Percentiles rank a stretch among this genome's conserved stretches.
These are phyloP conservation scores for Xylariales sp. DNA, from an alignment of 2,329 filamentous ascomycete species.

Conservation along the genomic window DNA sequence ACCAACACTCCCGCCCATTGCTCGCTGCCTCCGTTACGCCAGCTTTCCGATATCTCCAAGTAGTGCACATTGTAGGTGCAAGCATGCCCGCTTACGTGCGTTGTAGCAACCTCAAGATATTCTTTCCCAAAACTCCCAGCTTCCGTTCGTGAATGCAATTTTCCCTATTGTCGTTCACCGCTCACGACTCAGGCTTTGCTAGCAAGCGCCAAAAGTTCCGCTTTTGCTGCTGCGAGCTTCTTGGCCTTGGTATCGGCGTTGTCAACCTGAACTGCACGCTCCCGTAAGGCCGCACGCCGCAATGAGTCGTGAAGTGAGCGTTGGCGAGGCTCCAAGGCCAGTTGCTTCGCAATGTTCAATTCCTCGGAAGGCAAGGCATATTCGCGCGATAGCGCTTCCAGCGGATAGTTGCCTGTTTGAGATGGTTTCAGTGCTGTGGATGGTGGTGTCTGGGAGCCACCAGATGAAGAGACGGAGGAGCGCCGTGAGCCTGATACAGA, in stretches of 20 bases:
- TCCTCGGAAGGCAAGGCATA: slow-evolving; percentile 18
- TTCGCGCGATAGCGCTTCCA: slow-evolving; percentile 20
- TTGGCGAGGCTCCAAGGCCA: slow-evolving; percentile 22
- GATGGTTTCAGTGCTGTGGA: slow-evolving; percentile 7
- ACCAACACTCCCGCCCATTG: no score
- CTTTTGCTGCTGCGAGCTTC: slow-evolving; percentile 44
- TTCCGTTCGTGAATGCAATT: no score
- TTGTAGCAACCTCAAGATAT: no score
- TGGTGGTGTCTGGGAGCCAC: slow-evolving; percentile 19
- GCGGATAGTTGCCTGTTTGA: slow-evolving; percentile 15
- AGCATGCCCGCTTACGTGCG: no score
- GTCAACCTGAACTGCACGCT: slow-evolving; percentile 12
- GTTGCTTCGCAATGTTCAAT: slow-evolving; percentile 23
- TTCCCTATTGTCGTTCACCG: no score
- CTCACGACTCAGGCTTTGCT: slow-evolving; percentile 17
- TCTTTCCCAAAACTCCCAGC: no score
- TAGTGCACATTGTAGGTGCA: no score
- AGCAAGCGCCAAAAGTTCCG: slow-evolving; percentile 33
- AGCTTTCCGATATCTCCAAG: no score
- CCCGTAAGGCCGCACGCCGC: slow-evolving; percentile 15
- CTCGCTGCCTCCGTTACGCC: no score
- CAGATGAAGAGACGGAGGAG: slow-evolving; percentile 9
- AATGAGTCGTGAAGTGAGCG: slow-evolving; percentile 22
- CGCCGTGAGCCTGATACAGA: slow-evolving; percentile 1
- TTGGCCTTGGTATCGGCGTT: slow-evolving; percentile 29